A percentile compares a stretch with the other conserved stretches of the same genome.
Evolutionary conservation across 176 grass and related monocot genomes (phyloP).

Genomic region (Triticum turgidum): DNA sequence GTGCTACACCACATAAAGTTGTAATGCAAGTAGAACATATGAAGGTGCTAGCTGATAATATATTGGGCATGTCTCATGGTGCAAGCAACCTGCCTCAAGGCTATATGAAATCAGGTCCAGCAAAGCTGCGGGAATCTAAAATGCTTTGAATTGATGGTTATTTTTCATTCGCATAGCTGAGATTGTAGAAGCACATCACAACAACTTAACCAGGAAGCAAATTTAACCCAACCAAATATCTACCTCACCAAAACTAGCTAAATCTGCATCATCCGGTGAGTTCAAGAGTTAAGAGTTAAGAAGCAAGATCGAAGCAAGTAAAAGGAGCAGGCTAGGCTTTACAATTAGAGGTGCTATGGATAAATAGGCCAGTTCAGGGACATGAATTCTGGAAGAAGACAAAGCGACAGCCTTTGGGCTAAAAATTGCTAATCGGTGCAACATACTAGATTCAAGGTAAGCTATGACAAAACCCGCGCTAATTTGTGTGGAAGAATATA

Average conservation of each 20-base stretch:
- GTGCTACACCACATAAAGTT: background rate
- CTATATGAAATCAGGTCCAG: background rate
- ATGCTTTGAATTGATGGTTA: too few species aligned
- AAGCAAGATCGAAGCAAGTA: background rate
- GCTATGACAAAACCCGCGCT: background rate
- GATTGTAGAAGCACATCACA: background rate
- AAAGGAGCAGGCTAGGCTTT: background rate
- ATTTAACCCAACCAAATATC: background rate
- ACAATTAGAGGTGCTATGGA: background rate
- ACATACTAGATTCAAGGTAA: background rate
- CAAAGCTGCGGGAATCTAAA: background rate
- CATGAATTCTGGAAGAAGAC: background rate
- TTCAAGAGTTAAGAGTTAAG: background rate
- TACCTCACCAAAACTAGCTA: background rate
- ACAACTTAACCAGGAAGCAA: background rate
- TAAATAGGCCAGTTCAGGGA: background rate
- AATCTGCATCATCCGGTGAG: background rate
- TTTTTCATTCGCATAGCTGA: background rate
- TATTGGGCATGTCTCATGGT: background rate
- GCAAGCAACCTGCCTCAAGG: background rate
- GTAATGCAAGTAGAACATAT: background rate
- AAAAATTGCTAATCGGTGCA: background rate
- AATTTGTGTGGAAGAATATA: background rate
- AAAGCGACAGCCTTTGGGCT: constrained; percentile 11
- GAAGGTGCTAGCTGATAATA: background rate